A percentile compares a stretch with the other conserved stretches of the same genome.
phyloP scores from a whole-genome alignment of 768 basidiomycete genomes.

The Chalciporus sphaerocephalus region DNA sequence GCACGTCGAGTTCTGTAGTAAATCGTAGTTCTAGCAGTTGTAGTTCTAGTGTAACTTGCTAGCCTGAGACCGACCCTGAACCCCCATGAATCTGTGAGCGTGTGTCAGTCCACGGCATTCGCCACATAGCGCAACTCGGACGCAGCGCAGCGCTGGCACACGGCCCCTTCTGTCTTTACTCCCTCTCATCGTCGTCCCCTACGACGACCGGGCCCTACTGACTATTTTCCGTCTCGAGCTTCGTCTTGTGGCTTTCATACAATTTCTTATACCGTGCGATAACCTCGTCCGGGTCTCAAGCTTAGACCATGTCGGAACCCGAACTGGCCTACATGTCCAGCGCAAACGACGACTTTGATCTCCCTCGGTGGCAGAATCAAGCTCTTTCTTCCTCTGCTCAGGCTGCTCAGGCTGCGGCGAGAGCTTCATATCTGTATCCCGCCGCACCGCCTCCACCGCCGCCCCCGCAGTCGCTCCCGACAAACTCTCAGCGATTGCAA shows the following conservation, averaged over 20 bases:
- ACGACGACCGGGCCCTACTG: conserved; percentile 6
- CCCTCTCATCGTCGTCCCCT: conserved; percentile 14
- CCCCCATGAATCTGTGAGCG: conserved; percentile 8
- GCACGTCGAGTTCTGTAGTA: conserved; percentile 34
- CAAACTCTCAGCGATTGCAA: conserved; percentile 45
- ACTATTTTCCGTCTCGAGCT: background rate
- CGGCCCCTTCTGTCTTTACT: conserved; percentile 10
- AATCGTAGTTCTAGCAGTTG: background rate
- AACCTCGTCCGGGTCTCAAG: background rate
- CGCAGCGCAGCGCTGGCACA: conserved; percentile 3
- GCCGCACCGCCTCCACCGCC: conserved; percentile 41
- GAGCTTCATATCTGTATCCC: conserved; percentile 52
- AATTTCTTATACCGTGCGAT: background rate
- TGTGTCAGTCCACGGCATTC: conserved; percentile 13
- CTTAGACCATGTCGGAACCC: conserved; percentile 64
- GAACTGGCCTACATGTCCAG: conserved; percentile 71
- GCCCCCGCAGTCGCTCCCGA: conserved; percentile 41
- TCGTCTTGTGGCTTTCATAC: conserved; percentile 2
- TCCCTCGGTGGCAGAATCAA: conserved; percentile 53
- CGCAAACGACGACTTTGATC: conserved; percentile 79
- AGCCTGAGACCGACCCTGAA: conserved; percentile 35
- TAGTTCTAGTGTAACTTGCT: conserved; percentile 13
- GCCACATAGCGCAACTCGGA: conserved; percentile 12
- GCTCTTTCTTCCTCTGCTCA: conserved; percentile 56
- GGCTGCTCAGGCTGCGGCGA: conserved; percentile 45